Evolutionary conservation across 768 basidiomycete species (phyloP).

Genomic region (Boletus barrowsii): DNA sequence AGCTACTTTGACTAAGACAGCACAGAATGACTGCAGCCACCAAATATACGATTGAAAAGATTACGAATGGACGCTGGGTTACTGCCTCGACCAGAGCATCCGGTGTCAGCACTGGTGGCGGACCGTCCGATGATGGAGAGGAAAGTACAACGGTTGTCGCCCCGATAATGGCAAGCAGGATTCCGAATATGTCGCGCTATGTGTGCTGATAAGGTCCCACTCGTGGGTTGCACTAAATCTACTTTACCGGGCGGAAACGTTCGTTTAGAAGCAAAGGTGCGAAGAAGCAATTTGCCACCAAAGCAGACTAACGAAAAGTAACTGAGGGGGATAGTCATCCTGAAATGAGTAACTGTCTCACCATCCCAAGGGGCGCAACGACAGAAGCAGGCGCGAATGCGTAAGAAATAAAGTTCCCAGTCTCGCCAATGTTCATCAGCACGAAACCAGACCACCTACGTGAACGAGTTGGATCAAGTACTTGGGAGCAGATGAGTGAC

Average conservation of each 20-base stretch:
- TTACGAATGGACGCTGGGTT: conserved; percentile 65
- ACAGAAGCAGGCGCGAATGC: conserved; percentile 89
- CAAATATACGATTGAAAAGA: conserved; percentile 67
- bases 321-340: not conserved
- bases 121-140: conserved; percentile 65
- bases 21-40: conserved; percentile 55
- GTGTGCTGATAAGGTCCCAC: conserved; percentile 10
- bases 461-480: not conserved
- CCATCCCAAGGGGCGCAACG: conserved; percentile 94
- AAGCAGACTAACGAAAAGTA: conserved; percentile 58
- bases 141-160: conserved; percentile 91
- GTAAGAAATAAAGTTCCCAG: conserved; percentile 88
- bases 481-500: conserved; percentile 17
- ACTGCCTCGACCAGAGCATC: conserved; percentile 67
- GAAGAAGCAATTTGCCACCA: conserved; percentile 95
- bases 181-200: conserved; percentile 76
- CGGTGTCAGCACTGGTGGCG: conserved; percentile 54
- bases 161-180: conserved; percentile 78
- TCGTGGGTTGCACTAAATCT: conserved; percentile 4
- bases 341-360: conserved; percentile 36
- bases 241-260: conserved; percentile 69
- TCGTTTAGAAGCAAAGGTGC: conserved; percentile 84
- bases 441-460: conserved; percentile 85
- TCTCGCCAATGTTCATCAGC: conserved; percentile 89
- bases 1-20: conserved; percentile 58